These are phyloP conservation scores for Urostyla sp. DNA, from an alignment of 73 alveolate genomes.

Conservation along the genomic window DNA sequence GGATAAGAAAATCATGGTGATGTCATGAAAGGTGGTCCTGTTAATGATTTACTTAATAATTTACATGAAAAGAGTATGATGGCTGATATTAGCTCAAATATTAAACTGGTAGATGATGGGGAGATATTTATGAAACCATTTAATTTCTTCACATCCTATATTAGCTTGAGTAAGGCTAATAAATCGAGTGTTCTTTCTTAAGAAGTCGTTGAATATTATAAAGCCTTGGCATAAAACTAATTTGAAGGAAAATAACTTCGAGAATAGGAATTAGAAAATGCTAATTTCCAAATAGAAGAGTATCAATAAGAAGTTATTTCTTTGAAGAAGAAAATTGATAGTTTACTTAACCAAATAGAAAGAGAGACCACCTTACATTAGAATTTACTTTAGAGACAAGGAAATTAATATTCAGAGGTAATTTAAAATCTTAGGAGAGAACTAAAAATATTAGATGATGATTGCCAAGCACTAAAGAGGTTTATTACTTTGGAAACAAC, in stretches of 20 bases:
- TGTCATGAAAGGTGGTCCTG: constrained; percentile 3
- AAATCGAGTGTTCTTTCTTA: neutral
- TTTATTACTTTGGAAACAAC: constrained; percentile 17
- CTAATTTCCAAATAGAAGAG: neutral
- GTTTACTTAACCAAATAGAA: constrained; percentile 17
- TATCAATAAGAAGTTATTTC: neutral
- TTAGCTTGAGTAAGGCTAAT: neutral
- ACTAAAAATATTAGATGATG: constrained; percentile 18
- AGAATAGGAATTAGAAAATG: constrained; percentile 1
- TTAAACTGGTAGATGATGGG: neutral
- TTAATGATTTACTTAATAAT: constrained; percentile 19
- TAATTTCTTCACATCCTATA: constrained; percentile 9
- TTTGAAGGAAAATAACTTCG: neutral
- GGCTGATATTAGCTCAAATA: neutral
- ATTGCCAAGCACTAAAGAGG: constrained; percentile 6
- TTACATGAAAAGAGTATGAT: constrained; percentile 8
- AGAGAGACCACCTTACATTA: constrained; percentile 15
- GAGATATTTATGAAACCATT: constrained; percentile 3
- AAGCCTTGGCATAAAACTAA: constrained; percentile 6
- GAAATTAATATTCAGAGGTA: neutral
- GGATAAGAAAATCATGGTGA: constrained; percentile 13
- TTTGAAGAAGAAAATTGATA: constrained; percentile 19
- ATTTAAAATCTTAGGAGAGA: constrained; percentile 15
- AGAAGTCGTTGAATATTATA: constrained; percentile 31
- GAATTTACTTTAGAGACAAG: neutral